These are phyloP conservation scores for Syncephalastrum sp. DNA, from an alignment of 371 early-diverging fungal genomes.

Conservation along the genomic window DNA sequence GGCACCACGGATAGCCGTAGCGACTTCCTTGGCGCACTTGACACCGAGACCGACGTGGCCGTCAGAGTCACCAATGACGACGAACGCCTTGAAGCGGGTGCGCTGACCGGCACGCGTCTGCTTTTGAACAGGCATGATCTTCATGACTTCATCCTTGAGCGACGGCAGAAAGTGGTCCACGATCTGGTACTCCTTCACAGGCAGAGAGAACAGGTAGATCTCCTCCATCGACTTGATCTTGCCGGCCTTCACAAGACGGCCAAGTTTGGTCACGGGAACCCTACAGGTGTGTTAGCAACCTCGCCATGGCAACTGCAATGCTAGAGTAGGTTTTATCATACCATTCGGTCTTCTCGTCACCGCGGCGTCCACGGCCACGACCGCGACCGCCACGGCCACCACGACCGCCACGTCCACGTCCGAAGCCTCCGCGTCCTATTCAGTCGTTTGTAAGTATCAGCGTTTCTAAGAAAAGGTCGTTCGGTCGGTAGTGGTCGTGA, in stretches of 20 bases:
- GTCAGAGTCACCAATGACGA: slow-evolving; percentile 97
- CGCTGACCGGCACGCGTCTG: slow-evolving; percentile 99
- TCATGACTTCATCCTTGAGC: slow-evolving; percentile 99
- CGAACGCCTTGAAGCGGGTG: slow-evolving; percentile 99
- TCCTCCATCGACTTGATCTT: slow-evolving; percentile 94
- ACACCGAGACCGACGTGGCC: slow-evolving; percentile 99
- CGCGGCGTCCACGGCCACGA: slow-evolving; percentile 79
- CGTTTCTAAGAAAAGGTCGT: not conserved
- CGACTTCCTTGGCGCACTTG: slow-evolving; percentile 99
- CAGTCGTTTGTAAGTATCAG: not conserved
- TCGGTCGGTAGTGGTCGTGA: not conserved
- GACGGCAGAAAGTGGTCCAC: slow-evolving; percentile 96
- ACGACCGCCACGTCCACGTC: slow-evolving; percentile 82
- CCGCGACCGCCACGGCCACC: slow-evolving; percentile 80
- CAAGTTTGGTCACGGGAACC: slow-evolving; percentile 97
- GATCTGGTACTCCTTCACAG: slow-evolving; percentile 99
- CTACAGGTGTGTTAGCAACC: slow-evolving; percentile 16
- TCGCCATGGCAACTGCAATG: too few species aligned
- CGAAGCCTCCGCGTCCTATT: slow-evolving; percentile 77
- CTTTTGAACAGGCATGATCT: slow-evolving; percentile 99
- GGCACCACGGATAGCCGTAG: slow-evolving; percentile 98
- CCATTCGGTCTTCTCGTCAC: slow-evolving; percentile 89
- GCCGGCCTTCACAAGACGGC: slow-evolving; percentile 94
- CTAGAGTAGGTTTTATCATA: slow-evolving; percentile 14
- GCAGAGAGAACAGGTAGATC: slow-evolving; percentile 97